Base-by-base conservation (phyloP, 768 basidiomycete genomes). In the Naematelia aurantialba region DNA sequence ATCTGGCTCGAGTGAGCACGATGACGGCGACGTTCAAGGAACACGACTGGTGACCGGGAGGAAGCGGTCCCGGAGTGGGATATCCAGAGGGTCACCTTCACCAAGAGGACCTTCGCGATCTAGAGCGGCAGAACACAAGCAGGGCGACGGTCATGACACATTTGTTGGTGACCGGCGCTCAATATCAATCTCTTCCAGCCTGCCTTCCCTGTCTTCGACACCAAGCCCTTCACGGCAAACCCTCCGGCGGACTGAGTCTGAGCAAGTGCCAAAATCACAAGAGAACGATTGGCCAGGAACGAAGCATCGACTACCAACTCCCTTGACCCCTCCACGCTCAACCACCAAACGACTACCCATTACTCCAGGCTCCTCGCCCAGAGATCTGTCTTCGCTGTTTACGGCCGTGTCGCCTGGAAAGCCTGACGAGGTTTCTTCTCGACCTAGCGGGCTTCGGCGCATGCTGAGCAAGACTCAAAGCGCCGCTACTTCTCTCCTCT, bases 401-500 rank as follows among this genome's bases (percentile, higher is more conserved):
- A 59, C 60, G 3, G 58, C 61, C 25, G 64, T 69, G 2, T 57
- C 63, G 13, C 59, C 63, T 45, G 21, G 19, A 21, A 21, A 34
- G 30, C 26, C 26, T 30, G 45, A n/a, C 5, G 29, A 42, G 22
- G 21, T 24, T n/a, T 26, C 25, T 29, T 42, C 30, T 30, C 45
- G 59, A 51, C 55, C 63, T 31, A 53, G 67, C 1, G 61, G 63
- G 2, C 24, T 61, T 34, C 48, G 64, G 39, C 56, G 64, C 21
- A 70, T 71, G 69, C 63, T 71, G 19, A 66, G 62, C 31, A 71
- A 68, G 50, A 59, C 67, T 45, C 69, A 68, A 55, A 68, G 67
- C 55, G 56, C 68, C 31, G 64, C 63, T 34, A 21, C 49, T 5
- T 47, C 52, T 12, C 50, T 53, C 19, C 42, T 34, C 4, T 51